Evolutionary conservation across 805 yeast species (phyloP), one percentile per base, ranked within the genome.

Genomic region (Yamadazyma philogaea): DNA sequence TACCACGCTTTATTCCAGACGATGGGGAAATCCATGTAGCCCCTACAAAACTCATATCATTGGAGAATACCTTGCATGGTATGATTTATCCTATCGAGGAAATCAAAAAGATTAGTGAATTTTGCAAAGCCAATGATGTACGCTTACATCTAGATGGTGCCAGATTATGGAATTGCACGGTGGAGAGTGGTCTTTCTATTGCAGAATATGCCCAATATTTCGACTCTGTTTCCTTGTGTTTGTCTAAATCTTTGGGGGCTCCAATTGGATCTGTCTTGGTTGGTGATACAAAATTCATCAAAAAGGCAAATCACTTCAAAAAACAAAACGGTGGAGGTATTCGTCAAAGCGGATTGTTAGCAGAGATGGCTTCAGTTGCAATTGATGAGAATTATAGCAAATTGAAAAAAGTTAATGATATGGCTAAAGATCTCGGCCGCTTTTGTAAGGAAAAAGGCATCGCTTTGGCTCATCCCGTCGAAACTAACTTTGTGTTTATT

Each of bases 281-380:
- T 30, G 93, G 96, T 30, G 65, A 70, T 35, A 55, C 59, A 30
- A 65, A 68, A 39, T 74, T 81, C 52, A 82, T 88, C 48, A 66
- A 70, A 53, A 81, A 79, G 56, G 87, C 93, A 32, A 82, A 81
- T 59, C 95, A 89, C 65, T 84, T 89, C 69, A 84, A 86, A 53
- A 90, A 90, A 57, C 96, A 90, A 66, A 78, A 79, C 50, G 97
- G 97, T 58, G 96, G 96, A 53, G 96, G 96, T 50, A 79, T 90
- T 38, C 76, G 97, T 60, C 97, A 90, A 67, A 73, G 84, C 30
- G 97, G 97, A 43, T 66, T 87, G 64, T 72, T 90, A 54, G 71
- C 91, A 5, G 72, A 78, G 42, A 89, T 90, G 86, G 96, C 95
- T 3, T 60, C 72, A n/a, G 71, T 74, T 39, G 95, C 95, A 19